Base-by-base conservation (phyloP, 169 alveolate genomes). In the Plasmodium chabaudi region DNA sequence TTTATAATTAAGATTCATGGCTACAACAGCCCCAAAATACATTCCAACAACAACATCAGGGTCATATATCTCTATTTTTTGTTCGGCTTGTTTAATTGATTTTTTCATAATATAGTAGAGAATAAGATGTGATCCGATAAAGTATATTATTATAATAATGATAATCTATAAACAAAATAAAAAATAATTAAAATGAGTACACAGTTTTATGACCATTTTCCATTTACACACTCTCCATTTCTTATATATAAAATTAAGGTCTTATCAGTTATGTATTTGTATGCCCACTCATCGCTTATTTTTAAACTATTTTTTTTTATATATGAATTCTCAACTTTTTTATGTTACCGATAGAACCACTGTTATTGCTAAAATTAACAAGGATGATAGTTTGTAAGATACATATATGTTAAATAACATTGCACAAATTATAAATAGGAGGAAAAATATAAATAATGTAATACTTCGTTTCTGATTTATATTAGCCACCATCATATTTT, bases 81-180 rank as follows among this genome's bases (percentile, higher is more conserved):
- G 89, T 34, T 79, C 89, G 47, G 89, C 89, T 79, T 79, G 89
- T 71, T 67, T 79, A 53, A 79, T 79, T 15, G 89, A 79, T 49
- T 79, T 79, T 25, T 79, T 79, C 89, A 67, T 79, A 34, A 79
- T 79, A 70, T 79, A 79, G 49, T 79, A 79, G 1, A 79, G 89
- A 67, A 67, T 67, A 34, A 79, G 46, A 56, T 79, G 64, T 4
- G 89, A 79, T 47, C 89, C 89, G 17, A 79, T 79, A 57, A 79
- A 61, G 39, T 79, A 79, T 67, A 79, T 68, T 9, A 79, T 59
- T 79, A 79, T 27, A 9, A 67, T 47, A 42, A 79, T 53, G 34
- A 67, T 27, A 25, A 79, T 34, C 89, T 79, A 51, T 60, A 71
- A 25, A 44, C 17, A 67, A 44, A n/a, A 25, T 15, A 46, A 17